Base-by-base conservation (phyloP, 371 early-diverging fungal genomes). In the Thermomucor indicae-seudaticae region DNA sequence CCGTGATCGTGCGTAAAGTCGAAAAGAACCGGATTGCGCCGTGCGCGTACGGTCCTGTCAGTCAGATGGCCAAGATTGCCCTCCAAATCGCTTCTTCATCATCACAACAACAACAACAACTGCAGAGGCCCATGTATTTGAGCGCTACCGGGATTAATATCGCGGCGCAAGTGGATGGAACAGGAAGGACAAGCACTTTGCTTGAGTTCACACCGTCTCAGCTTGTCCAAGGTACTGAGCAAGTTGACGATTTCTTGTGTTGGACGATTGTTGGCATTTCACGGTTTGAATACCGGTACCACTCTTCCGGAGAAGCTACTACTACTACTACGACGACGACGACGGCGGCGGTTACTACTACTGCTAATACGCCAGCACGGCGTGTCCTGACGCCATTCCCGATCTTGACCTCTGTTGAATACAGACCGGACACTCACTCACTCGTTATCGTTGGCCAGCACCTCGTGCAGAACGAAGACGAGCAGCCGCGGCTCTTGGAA, bases 51-150 rank as follows among this genome's bases (percentile, higher is more conserved):
- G 88, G 88, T 4, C 88, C 88, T 1, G 85, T 90, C 47, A 85
- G 88, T 58, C 91, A 90, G 62, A 89, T 90, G 91, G 89, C 89
- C 57, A 90, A 90, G 66, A 70, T 90, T n/a, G 88, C 91, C 17
- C 68, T 90, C 25, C 83, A 88, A 68, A 63, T 79, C 2, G 64
- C 62, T 0, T 64, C 68, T 0, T 58, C 67, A 2, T 29, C 48
- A 17, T 41, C 38, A 7, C 19, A 32, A 11, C 53, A 62, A 49
- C 70, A 67, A 8, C n/a, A n/a, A n/a, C n/a, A n/a, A n/a, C 14
- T 16, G 5, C 16, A 14, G 11, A 14, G 37, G 37, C 61, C 62
- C 30, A 41, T 70, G 17, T 74, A 74, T 38, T 53, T 74, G 1
- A 60, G 62, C 42, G 70, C 75, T 7, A 54, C 61, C 19, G 69